Evolutionary conservation across 805 yeast genomes (phyloP).

Genomic region (Candida silvatica): DNA sequence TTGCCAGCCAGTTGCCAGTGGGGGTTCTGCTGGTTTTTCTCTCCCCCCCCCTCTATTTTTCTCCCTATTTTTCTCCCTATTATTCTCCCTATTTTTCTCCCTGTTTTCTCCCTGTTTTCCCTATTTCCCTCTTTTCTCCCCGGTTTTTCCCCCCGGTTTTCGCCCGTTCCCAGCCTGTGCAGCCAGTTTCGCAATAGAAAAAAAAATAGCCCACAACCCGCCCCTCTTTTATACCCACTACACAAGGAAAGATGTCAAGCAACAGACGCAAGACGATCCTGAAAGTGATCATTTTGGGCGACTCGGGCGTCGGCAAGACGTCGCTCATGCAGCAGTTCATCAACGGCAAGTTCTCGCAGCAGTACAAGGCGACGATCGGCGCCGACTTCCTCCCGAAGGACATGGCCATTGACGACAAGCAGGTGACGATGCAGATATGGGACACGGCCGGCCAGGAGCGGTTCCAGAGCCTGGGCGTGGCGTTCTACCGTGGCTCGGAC

Average conservation of each 20-base stretch:
- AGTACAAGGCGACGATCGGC: constrained; percentile 96
- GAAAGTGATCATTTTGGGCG: constrained; percentile 89
- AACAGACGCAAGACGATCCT: constrained; percentile 64
- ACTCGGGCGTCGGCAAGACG: constrained; percentile 96
- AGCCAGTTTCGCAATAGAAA: background rate
- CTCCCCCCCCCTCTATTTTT: no score
- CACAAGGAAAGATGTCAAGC: constrained; percentile 33
- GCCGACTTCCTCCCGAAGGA: constrained; percentile 96
- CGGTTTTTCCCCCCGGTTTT: background rate
- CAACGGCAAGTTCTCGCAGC: constrained; percentile 88
- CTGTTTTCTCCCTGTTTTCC: background rate
- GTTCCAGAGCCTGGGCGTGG: constrained; percentile 93
- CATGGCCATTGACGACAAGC: constrained; percentile 73
- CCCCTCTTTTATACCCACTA: background rate
- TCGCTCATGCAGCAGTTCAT: constrained; percentile 96
- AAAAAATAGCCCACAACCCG: background rate
- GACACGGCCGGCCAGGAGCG: constrained; percentile 99
- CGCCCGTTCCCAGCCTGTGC: background rate
- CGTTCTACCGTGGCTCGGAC: constrained; percentile 96
- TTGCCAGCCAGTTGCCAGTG: no score
- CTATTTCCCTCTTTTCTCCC: background rate
- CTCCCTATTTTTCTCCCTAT: no score
- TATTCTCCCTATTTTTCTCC: no score
- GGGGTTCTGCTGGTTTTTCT: no score
- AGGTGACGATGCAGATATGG: constrained; percentile 85